These are phyloP conservation scores for Spathaspora arborariae DNA, from an alignment of 805 yeast genomes.

Conservation along the genomic window DNA sequence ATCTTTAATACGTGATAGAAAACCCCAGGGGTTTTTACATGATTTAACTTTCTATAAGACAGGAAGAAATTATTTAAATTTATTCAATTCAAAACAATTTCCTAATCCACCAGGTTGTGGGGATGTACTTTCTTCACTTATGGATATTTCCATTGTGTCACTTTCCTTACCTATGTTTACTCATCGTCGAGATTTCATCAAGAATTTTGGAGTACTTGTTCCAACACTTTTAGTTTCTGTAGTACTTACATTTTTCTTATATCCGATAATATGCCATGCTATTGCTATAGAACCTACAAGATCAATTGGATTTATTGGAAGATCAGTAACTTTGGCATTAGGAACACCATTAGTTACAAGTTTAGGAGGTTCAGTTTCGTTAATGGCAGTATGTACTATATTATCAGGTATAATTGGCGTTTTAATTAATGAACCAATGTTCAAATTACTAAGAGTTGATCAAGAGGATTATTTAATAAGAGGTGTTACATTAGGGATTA, in stretches of 20 bases:
- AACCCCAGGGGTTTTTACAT: conserved; percentile 47
- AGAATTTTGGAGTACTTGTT: conserved; percentile 54
- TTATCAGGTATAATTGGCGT: conserved; percentile 76
- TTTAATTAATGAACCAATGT: conserved; percentile 52
- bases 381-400: conserved; percentile 78
- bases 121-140: conserved; percentile 56
- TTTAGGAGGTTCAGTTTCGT: conserved; percentile 62
- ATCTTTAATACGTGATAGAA: conserved; percentile 43
- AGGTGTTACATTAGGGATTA: conserved; percentile 73
- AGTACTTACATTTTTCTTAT: conserved; percentile 57
- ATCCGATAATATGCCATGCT: conserved; percentile 65
- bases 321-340: conserved; percentile 75
- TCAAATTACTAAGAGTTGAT: conserved; percentile 48
- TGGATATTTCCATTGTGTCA: conserved; percentile 77
- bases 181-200: conserved; percentile 58
- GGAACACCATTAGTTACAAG: conserved; percentile 73
- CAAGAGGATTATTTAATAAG: conserved; percentile 67
- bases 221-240: conserved; percentile 58
- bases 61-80: conserved; percentile 58
- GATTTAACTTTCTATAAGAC: conserved; percentile 59
- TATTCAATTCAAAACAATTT: conserved; percentile 43
- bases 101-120: conserved; percentile 75
- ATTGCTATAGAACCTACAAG: conserved; percentile 59
- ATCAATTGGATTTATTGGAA: conserved; percentile 72
- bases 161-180: conserved; percentile 75